Base-by-base conservation (phyloP, 345 rosid species). In the Lepidium africanum region DNA sequence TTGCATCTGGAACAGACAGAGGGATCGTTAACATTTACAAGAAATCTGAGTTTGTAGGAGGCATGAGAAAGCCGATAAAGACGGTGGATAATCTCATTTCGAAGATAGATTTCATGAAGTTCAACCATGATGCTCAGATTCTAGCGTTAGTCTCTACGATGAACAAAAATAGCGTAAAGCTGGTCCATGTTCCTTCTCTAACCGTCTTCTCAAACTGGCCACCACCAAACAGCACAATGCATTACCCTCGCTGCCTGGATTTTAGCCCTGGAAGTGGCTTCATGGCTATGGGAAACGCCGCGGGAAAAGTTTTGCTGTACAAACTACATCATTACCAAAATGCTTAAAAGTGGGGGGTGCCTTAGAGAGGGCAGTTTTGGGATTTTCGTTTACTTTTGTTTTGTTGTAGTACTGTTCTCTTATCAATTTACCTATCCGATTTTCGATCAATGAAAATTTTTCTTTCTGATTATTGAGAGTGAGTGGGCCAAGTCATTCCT, bases 241-340 rank as follows among this genome's bases (percentile, higher is more conserved):
- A 82, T 23, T 84, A 83, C 70, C 96, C 96, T 40, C 87, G 89
- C 3, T 85, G 96, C 64, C n/a, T 90, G 79, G 97, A 93, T 77
- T 88, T 90, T 77, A 93, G 96, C 64, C 98, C 95, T 3, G 95
- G 88, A 42, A 84, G 97, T 71, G 97, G 98, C 15, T 93, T 90
- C 80, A 82, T 89, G 92, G 98, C 91, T 6, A 80, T 90, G 54
- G 98, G 92, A 43, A 90, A 87, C 77, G 89, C 94, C 12, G 86
- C 89, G 2, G 94, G 97, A 27, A 87, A 91, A 77, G 96, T 90
- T 41, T 56, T 93, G 68, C 54, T 93, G 9, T 93, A 85, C 75
- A 94, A 88, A 87, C 72, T 94, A 79, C 96, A 88, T 66, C 95
- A 87, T 76, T 86, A 91, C 69, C 60, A 85, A 33, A 81, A 83